Evolutionary conservation across 1,284 basidiomycete species (phyloP).

Genomic region (Termitomyces sp.): DNA sequence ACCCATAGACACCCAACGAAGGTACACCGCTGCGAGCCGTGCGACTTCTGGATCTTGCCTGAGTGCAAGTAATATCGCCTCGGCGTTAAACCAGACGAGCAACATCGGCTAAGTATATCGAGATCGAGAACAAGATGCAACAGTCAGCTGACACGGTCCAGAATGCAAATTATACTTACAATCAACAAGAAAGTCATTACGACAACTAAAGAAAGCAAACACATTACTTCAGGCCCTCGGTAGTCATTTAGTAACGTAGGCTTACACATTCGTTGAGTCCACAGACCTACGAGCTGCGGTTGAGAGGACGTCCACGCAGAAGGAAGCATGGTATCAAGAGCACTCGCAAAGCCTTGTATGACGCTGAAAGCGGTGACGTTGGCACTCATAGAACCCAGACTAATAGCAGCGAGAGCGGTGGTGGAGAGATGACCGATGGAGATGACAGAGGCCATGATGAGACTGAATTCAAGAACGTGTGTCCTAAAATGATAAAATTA

Average conservation of each 20-base stretch:
- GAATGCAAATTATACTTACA: slow-evolving; percentile 33
- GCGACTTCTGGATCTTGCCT: slow-evolving; percentile 89
- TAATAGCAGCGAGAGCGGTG: slow-evolving; percentile 77
- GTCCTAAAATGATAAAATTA: slow-evolving; percentile 39
- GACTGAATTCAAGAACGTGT: slow-evolving; percentile 72
- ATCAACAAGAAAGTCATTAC: slow-evolving; percentile 58
- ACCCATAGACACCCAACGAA: slow-evolving; percentile 75
- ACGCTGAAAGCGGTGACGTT: slow-evolving; percentile 59
- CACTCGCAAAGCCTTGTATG: slow-evolving; percentile 80
- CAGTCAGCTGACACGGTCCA: neutral
- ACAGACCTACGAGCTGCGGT: slow-evolving; percentile 82
- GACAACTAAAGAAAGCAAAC: slow-evolving; percentile 41
- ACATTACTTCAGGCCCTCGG: neutral
- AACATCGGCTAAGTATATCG: slow-evolving; percentile 49
- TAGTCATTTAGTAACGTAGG: slow-evolving; percentile 11
- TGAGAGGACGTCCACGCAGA: slow-evolving; percentile 86
- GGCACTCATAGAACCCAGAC: slow-evolving; percentile 86
- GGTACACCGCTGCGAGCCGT: slow-evolving; percentile 68
- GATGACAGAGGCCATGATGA: slow-evolving; percentile 75
- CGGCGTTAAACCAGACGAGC: slow-evolving; percentile 78
- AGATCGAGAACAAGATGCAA: neutral
- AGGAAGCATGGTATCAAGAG: slow-evolving; percentile 86
- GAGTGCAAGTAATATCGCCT: slow-evolving; percentile 71
- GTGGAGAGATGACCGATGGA: slow-evolving; percentile 85
- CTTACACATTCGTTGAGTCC: slow-evolving; percentile 84